Evolutionary conservation across 768 basidiomycete species (phyloP).

Genomic region (Rickenella mellea): DNA sequence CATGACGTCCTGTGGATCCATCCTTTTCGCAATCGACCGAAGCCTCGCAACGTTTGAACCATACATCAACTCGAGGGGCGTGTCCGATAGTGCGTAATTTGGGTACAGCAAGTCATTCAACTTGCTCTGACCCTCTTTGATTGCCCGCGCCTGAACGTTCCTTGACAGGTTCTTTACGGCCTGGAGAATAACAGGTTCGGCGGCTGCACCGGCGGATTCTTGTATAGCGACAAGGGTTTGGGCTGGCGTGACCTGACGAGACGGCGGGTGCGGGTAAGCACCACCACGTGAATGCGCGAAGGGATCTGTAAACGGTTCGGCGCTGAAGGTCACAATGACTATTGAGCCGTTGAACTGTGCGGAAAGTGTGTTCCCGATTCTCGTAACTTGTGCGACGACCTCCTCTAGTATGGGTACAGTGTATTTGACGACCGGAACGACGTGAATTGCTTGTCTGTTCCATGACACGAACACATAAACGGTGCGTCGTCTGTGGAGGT

Average conservation of each 20-base stretch:
- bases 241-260: neutral
- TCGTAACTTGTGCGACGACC: neutral
- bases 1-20: conserved; percentile 13
- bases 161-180: conserved; percentile 3
- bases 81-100: conserved; percentile 12
- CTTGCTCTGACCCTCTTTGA: conserved; percentile 10
- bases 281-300: neutral
- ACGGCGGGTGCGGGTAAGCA: neutral
- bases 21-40: conserved; percentile 1
- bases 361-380: neutral
- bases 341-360: neutral
- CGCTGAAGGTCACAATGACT: neutral
- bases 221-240: neutral
- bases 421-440: neutral
- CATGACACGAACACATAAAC: too few species aligned
- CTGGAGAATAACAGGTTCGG: neutral
- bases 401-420: neutral
- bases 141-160: conserved; percentile 3
- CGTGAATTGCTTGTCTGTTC: neutral
- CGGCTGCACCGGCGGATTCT: too few species aligned
- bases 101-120: conserved; percentile 5
- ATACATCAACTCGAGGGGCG: conserved; percentile 7
- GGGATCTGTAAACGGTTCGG: neutral
- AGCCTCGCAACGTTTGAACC: conserved; percentile 9
- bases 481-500: neutral